These are phyloP conservation scores for Meyerozyma elateridarum DNA, from an alignment of 1,139 yeast species.

Conservation along the genomic window DNA sequence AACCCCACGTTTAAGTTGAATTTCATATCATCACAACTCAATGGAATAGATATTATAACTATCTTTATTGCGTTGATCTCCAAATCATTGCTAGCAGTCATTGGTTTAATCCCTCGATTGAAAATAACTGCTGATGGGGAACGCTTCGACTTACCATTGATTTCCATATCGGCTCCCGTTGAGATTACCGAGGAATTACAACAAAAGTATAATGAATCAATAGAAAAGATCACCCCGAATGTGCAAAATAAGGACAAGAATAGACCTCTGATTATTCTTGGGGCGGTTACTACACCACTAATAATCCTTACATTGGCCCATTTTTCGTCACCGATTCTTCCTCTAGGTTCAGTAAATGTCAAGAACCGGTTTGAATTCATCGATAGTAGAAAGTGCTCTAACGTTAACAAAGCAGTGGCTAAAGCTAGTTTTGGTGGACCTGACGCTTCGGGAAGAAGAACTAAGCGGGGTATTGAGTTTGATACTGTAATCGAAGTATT, in stretches of 20 bases:
- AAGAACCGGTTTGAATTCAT: slow-evolving; percentile 1
- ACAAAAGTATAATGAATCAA: not conserved
- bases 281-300: slow-evolving; percentile 2
- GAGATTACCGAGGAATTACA: not conserved
- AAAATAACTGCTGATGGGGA: not conserved
- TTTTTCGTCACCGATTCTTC: slow-evolving; percentile 2
- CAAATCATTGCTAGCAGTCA: not conserved
- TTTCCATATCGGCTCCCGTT: not conserved
- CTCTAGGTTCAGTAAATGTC: slow-evolving; percentile 1
- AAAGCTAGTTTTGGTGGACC: not conserved
- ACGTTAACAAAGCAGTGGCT: not conserved
- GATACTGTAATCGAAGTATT: slow-evolving; percentile 1
- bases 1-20: not conserved
- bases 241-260: not conserved
- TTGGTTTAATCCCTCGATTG: not conserved
- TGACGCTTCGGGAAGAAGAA: not conserved
- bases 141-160: not conserved
- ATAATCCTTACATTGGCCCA: slow-evolving; percentile 1
- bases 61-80: not conserved
- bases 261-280: not conserved
- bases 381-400: not conserved
- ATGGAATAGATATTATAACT: not conserved
- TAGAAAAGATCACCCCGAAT: not conserved
- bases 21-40: not conserved
- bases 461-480: slow-evolving; percentile 2